Evolutionary conservation across 106 monocot genomes (phyloP).

Genomic region (Dendrobium nobile): DNA sequence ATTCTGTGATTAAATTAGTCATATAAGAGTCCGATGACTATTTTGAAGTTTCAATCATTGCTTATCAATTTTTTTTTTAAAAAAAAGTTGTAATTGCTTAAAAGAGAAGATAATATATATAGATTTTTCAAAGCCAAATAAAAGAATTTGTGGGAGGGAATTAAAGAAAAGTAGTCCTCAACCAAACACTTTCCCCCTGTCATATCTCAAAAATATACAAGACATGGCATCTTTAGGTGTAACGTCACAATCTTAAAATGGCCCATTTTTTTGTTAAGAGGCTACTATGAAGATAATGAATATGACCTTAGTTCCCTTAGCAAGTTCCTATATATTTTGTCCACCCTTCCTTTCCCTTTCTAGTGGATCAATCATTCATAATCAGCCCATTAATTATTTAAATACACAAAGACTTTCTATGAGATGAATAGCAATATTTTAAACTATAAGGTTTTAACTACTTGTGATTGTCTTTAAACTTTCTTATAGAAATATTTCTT

Average conservation of each 20-base stretch:
- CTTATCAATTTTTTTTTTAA: no score
- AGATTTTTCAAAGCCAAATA: not conserved
- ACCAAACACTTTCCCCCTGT: not conserved
- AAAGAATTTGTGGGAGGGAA: not conserved
- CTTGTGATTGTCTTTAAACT: no score
- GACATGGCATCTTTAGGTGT: not conserved
- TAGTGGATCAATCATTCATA: not conserved
- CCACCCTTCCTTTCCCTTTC: not conserved
- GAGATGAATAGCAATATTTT: no score
- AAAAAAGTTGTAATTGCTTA: not conserved
- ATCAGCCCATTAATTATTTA: no score
- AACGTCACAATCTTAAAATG: not conserved
- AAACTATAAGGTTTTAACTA: no score
- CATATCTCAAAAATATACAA: no score
- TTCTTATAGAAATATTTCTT: no score
- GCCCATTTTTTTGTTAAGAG: not conserved
- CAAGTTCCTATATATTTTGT: not conserved
- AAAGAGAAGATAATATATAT: not conserved
- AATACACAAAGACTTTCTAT: no score
- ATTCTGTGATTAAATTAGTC: no score
- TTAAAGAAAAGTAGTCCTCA: not conserved
- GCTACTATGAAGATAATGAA: not conserved
- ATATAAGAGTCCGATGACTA: no score
- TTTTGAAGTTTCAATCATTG: no score
- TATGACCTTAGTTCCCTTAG: not conserved